phyloP scores from a whole-genome alignment of 1,139 yeast species.

The Meyerozyma sp. region DNA sequence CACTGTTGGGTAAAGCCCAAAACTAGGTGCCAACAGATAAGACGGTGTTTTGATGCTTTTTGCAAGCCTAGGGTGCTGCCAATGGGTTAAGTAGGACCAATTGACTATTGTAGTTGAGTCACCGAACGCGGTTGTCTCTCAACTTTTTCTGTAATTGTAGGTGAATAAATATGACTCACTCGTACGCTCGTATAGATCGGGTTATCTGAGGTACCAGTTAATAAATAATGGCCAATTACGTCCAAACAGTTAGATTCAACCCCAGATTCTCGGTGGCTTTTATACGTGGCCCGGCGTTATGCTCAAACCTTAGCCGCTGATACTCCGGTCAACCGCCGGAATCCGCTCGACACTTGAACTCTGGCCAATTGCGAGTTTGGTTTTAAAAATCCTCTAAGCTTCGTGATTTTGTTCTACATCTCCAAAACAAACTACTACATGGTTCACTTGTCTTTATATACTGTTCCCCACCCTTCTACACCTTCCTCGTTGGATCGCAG shows the following conservation, averaged over 20 bases:
- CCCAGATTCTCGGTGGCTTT: not conserved
- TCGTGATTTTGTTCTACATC: too few relatives aligned
- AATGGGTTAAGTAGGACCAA: too few relatives aligned
- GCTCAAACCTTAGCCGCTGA: too few relatives aligned
- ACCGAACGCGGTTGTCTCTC: not conserved
- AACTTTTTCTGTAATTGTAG: not conserved
- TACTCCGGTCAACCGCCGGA: too few relatives aligned
- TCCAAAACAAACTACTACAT: too few relatives aligned
- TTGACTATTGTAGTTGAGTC: too few relatives aligned
- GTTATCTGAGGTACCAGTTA: not conserved
- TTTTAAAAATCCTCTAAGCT: too few relatives aligned
- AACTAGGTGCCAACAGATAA: constrained; percentile 1
- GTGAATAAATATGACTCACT: not conserved
- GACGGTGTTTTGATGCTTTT: not conserved
- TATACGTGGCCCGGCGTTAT: not conserved
- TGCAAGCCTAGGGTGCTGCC: not conserved
- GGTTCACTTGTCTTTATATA: not conserved
- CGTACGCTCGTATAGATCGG: not conserved
- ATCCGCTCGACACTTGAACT: too few relatives aligned
- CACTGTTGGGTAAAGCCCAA: constrained; percentile 1
- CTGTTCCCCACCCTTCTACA: not conserved
- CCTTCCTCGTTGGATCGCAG: not conserved
- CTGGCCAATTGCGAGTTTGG: too few relatives aligned
- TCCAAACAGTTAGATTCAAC: not conserved
- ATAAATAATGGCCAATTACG: not conserved